Evolutionary conservation across 805 yeast genomes (phyloP), one percentile per base, ranked within the genome.

Genomic region (Suhomyces sp.): DNA sequence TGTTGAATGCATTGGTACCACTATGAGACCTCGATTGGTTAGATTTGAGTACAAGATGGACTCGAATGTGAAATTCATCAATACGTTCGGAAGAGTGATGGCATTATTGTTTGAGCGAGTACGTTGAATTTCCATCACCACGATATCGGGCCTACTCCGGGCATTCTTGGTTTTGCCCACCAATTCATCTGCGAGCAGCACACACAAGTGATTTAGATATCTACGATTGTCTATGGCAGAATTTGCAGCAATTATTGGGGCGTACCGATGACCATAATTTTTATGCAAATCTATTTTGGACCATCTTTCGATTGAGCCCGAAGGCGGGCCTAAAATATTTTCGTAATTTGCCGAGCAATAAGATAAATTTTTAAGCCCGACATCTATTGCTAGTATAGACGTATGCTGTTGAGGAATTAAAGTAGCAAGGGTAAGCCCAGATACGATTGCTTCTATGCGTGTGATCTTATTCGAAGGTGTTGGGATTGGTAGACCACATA

Each of bases 311-410:
- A 53, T 47, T 10, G 24, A 13, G 29, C 31, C 43, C 17, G 31
- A 17, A 10, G 51, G 33, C 15, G 40, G 27, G 15, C 17, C 39
- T 17, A 22, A 27, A 22, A 24, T 10, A 22, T 21, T 33, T 13
- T 47, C 20, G 24, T 46, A 35, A 22, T 22, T 29, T 17, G 50
- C 45, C n/a, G 44, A 40, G 57, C 78, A 73, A 52, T 66, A 72
- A 7, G 76, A 65, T 53, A 75, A 72, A 60, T 75, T 73, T 58
- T 72, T 73, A 50, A 74, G 54, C 6, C 79, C 79, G 10, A 75
- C 65, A 53, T 75, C 79, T 7, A 75, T 61, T 21, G 76, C 62
- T 3, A 72, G 49, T 9, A 65, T 41, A 25, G 50, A 53, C 39
- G 48, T 13, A 49, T 60, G 33, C 4, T 31, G 13, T 7, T 44